Conservation (phyloP, 2,329 filamentous ascomycete species). For the Coniochaeta sp. region DNA sequence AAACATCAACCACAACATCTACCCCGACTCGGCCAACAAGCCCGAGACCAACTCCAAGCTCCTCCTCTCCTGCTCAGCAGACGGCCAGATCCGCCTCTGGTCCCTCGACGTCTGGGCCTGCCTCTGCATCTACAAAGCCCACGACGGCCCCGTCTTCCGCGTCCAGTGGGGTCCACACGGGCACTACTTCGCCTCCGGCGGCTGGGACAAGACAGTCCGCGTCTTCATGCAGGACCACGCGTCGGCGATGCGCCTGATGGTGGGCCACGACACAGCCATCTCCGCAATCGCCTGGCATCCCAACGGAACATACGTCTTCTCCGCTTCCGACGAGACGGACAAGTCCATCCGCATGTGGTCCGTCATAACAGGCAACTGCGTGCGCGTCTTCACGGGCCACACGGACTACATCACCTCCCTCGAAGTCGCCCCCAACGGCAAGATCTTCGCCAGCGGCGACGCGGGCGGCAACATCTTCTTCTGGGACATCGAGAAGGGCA, state of each 20-base stretch:
- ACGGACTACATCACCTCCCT: slow-evolving; percentile 79
- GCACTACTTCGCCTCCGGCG: slow-evolving; percentile 86
- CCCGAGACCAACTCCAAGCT: slow-evolving; percentile 59
- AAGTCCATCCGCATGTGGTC: slow-evolving; percentile 98
- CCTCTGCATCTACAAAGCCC: slow-evolving; percentile 87
- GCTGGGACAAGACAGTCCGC: slow-evolving; percentile 83
- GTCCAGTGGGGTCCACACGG: slow-evolving; percentile 87
- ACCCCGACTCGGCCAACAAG: slow-evolving; percentile 32
- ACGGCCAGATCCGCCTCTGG: slow-evolving; percentile 87
- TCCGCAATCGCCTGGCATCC: slow-evolving; percentile 90
- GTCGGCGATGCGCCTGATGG: slow-evolving; percentile 78
- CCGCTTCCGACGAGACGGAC: slow-evolving; percentile 75
- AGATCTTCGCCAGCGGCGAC: slow-evolving; percentile 85
- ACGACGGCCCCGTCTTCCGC: slow-evolving; percentile 84
- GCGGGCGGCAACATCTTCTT: slow-evolving; percentile 83
- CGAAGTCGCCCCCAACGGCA: slow-evolving; percentile 80
- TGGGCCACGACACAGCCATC: slow-evolving; percentile 90
- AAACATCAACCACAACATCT: slow-evolving; percentile 39
- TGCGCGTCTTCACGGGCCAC: slow-evolving; percentile 89
- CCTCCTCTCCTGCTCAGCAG: slow-evolving; percentile 79
- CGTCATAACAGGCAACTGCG: slow-evolving; percentile 76
- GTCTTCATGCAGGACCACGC: slow-evolving; percentile 93
- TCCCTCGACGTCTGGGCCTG: slow-evolving; percentile 91
- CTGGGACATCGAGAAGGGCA: slow-evolving; percentile 87
- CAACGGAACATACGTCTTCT: slow-evolving; percentile 90